Evolutionary conservation across 768 basidiomycete species (phyloP).

Genomic region (Tubosaeta sp.): DNA sequence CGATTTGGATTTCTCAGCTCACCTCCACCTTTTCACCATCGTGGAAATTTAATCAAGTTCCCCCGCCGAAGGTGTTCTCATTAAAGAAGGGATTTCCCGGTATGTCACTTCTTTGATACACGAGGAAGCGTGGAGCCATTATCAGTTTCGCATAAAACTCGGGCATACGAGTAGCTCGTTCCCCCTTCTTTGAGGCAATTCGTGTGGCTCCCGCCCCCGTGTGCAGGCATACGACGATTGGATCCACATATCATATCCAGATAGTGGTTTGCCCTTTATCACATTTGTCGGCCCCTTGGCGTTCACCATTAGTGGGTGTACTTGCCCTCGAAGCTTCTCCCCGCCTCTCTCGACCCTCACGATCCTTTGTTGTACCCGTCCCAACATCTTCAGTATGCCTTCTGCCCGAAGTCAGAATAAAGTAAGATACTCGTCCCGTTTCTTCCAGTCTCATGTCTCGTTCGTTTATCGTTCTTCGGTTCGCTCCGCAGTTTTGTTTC

Average conservation of each 20-base stretch:
- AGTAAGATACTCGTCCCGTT: conserved; percentile 10
- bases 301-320: background rate
- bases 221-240: conserved; percentile 21
- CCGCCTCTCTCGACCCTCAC: background rate
- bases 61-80: conserved; percentile 13
- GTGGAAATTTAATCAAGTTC: conserved; percentile 1
- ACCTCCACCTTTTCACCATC: background rate
- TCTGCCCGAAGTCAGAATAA: conserved; percentile 16
- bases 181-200: conserved; percentile 5
- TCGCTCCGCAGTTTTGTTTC: conserved; percentile 16
- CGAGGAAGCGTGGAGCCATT: conserved; percentile 14
- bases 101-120: conserved; percentile 24
- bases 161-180: conserved; percentile 3
- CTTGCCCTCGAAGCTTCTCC: background rate
- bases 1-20: background rate
- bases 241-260: conserved; percentile 7
- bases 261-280: background rate
- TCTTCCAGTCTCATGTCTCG: background rate
- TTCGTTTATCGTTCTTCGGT: conserved; percentile 1
- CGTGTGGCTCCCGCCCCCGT: conserved; percentile 14
- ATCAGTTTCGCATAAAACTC: conserved; percentile 22
- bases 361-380: background rate
- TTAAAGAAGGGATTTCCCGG: conserved; percentile 19
- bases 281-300: background rate
- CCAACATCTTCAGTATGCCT: conserved; percentile 11